A percentile compares a stretch with the other conserved stretches of the same genome.
phyloP scores from a whole-genome alignment of 2,329 filamentous ascomycete species.

The Sphaerulina vaccinii region DNA sequence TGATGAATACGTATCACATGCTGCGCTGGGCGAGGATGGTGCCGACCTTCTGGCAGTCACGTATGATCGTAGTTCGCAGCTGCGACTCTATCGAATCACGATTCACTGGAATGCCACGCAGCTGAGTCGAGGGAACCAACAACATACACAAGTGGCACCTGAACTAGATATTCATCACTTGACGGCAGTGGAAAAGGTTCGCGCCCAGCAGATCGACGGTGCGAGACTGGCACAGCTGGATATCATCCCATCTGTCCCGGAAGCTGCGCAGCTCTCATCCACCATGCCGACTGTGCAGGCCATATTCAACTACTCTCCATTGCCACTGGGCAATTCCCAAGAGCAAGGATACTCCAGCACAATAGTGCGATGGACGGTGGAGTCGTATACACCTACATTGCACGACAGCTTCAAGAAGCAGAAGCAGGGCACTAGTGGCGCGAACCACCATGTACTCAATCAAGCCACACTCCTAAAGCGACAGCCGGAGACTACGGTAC shows the following conservation, averaged over 20 bases:
- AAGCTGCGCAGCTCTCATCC: slow-evolving; percentile 55
- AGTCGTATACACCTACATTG: slow-evolving; percentile 44
- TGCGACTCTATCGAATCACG: slow-evolving; percentile 70
- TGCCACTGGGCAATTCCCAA: slow-evolving; percentile 46
- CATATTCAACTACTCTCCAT: slow-evolving; percentile 61
- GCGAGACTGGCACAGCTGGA: slow-evolving; percentile 31
- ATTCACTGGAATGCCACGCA: slow-evolving; percentile 68
- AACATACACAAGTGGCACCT: slow-evolving; percentile 30
- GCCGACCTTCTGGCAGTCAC: slow-evolving; percentile 62
- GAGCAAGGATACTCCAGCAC: slow-evolving; percentile 69
- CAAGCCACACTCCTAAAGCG: slow-evolving; percentile 56
- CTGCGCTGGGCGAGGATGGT: slow-evolving; percentile 61
- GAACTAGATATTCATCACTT: slow-evolving; percentile 32
- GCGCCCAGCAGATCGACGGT: slow-evolving; percentile 30
- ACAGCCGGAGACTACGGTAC: slow-evolving; percentile 64
- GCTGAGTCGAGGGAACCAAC: slow-evolving; percentile 34
- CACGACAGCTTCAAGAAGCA: slow-evolving; percentile 41
- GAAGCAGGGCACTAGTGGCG: slow-evolving; percentile 24
- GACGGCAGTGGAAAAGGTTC: slow-evolving; percentile 28
- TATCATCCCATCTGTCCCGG: slow-evolving; percentile 51
- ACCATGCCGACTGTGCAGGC: slow-evolving; percentile 60
- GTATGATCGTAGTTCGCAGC: slow-evolving; percentile 67
- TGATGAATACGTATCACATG: slow-evolving; percentile 77
- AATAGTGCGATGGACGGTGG: slow-evolving; percentile 78
- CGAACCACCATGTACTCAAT: slow-evolving; percentile 21